Percentiles rank a stretch among this genome's conserved stretches.
These are phyloP conservation scores for Leersia perrieri DNA, from an alignment of 176 grass and related monocot genomes.

Conservation along the genomic window DNA sequence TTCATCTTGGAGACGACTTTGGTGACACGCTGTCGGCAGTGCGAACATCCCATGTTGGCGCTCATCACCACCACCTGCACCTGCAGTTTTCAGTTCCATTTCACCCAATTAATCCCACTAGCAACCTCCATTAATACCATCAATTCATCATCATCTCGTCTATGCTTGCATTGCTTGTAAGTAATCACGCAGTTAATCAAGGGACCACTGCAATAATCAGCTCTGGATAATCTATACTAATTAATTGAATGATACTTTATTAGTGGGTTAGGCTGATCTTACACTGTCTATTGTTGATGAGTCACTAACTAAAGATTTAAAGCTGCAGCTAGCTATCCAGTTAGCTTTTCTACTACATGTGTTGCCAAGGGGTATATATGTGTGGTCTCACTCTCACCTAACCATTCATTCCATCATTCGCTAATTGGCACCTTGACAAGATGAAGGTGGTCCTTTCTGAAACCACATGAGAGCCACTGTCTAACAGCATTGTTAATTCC, in stretches of 20 bases:
- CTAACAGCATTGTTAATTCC: background rate
- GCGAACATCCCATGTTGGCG: conserved; percentile 87
- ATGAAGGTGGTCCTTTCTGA: background rate
- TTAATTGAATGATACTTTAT: background rate
- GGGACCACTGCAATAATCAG: background rate
- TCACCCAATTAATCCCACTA: background rate
- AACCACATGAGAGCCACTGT: background rate
- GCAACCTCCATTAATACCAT: background rate
- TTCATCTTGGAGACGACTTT: conserved; percentile 98
- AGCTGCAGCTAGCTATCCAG: background rate
- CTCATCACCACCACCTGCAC: conserved; percentile 96
- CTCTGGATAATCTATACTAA: background rate
- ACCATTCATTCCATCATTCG: conserved; percentile 3
- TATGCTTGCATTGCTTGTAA: conserved; percentile 11
- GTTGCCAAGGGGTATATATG: background rate
- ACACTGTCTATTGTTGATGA: background rate
- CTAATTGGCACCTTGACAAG: background rate
- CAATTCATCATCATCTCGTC: background rate
- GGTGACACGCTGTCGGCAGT: conserved; percentile 77
- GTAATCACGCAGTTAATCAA: background rate
- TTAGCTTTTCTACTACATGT: background rate
- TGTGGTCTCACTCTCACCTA: conserved; percentile 13
- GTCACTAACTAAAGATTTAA: conserved; percentile 31
- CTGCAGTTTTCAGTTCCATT: conserved; percentile 23
- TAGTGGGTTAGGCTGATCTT: background rate